A percentile compares a stretch with the other conserved stretches of the same genome.
These are phyloP conservation scores for Cyclostephanos tholiformis DNA, from an alignment of 108 stramenopile genomes.

Conservation along the genomic window DNA sequence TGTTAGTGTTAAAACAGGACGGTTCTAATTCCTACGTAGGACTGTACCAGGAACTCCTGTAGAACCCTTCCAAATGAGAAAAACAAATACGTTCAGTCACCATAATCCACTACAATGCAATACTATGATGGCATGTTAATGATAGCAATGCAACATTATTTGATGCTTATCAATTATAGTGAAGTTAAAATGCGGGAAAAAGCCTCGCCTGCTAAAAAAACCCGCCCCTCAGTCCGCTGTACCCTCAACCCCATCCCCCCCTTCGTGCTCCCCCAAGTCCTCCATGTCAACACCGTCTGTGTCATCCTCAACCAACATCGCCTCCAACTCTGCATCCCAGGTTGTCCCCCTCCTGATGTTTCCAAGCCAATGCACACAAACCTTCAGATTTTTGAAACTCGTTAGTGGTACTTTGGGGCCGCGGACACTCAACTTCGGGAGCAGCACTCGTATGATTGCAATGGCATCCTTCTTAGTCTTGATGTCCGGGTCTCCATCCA, in stretches of 20 bases:
- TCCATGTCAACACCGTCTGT: background rate
- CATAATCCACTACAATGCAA: background rate
- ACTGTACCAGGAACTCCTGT: background rate
- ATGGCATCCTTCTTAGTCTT: background rate
- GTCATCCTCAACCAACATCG: background rate
- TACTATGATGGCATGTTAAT: background rate
- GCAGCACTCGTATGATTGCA: background rate
- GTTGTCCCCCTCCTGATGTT: background rate
- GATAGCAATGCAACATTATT: background rate
- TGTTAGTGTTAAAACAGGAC: background rate
- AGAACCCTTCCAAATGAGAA: background rate
- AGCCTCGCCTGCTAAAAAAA: background rate
- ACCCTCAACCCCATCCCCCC: background rate
- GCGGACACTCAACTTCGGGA: background rate
- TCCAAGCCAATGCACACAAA: background rate
- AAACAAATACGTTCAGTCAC: background rate
- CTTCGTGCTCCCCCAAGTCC: background rate
- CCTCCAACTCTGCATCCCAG: background rate
- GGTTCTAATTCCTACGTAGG: background rate
- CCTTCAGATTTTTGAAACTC: background rate
- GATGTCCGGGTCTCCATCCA: background rate
- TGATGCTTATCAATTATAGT: background rate
- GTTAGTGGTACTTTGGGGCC: background rate
- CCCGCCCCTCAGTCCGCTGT: background rate
- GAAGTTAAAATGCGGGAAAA: background rate